Percentiles rank a stretch among this genome's conserved stretches.
phyloP scores from a whole-genome alignment of 2,329 filamentous ascomycete genomes.

The Neopestalotiopsis rosae region DNA sequence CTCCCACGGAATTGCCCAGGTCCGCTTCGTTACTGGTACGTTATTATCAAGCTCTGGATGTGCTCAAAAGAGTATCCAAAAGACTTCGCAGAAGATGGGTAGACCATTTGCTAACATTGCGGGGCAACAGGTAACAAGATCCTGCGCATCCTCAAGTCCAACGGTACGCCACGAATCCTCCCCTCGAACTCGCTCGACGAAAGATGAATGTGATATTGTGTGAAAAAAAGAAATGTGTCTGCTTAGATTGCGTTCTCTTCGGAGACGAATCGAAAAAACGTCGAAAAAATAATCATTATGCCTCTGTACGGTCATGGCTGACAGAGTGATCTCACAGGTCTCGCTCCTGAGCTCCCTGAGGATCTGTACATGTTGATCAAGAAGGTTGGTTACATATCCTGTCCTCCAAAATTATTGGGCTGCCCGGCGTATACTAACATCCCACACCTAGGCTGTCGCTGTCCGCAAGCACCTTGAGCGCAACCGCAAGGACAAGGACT shows the following conservation, averaged over 20 bases:
- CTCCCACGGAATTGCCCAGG: conserved; percentile 96
- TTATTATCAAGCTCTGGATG: conserved; percentile 5
- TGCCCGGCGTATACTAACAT: conserved; percentile 23
- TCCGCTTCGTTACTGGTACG: conserved; percentile 91
- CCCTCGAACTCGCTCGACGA: conserved; percentile 25
- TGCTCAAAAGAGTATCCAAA: not conserved
- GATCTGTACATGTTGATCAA: conserved; percentile 99
- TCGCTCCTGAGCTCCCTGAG: conserved; percentile 98
- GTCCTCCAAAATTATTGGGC: not conserved
- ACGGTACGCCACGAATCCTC: conserved; percentile 74
- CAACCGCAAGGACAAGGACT: conserved; percentile 99
- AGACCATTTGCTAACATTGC: conserved; percentile 42
- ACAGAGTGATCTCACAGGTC: conserved; percentile 94
- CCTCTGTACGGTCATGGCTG: conserved; percentile 93
- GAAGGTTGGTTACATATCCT: conserved; percentile 70
- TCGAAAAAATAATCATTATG: conserved; percentile 45
- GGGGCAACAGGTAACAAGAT: conserved; percentile 90
- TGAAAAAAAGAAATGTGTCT: conserved; percentile 10
- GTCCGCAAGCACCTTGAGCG: conserved; percentile 99
- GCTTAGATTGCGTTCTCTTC: not conserved
- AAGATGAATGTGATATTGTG: conserved; percentile 8
- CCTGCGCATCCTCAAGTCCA: conserved; percentile 97
- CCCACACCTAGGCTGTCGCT: conserved; percentile 75
- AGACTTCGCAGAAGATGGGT: not conserved
- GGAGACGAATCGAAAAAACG: not conserved